Base-by-base conservation (phyloP, 1,284 basidiomycete genomes). In the Earliella scabrosa region DNA sequence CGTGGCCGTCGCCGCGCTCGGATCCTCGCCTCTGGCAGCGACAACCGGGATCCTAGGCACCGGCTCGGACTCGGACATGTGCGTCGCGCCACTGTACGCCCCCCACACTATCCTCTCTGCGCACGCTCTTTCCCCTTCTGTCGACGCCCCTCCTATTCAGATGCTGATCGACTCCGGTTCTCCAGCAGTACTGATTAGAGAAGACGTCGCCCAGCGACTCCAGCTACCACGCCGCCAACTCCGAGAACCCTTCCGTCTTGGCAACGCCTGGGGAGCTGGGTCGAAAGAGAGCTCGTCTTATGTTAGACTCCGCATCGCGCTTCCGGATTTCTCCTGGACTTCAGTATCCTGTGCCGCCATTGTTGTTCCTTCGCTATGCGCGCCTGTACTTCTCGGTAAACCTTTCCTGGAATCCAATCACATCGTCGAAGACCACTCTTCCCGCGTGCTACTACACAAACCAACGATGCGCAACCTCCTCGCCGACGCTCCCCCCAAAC, bases 181-280 rank as follows among this genome's bases (percentile, higher is more conserved):
- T 9, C 11, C 31, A 1, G 13, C 45, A 35, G 45, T 46, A 21
- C 32, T 46, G 45, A 35, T 46, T 46, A 46, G 45, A 13, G 11
- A 23, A 3, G 45, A 46, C 13, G 8, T 67, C 13, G 77, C 75
- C 0, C 75, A 74, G 0, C 66, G 77, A 1, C 9, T 18, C 2
- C 11, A 38, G 3, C 36, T 38, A 3, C 9, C 16, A 8, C 11
- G 11, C 9, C 36, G 20, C 18, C 11, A 34, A 10, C 32, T 34
- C 32, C 9, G 13, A 10, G 9, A 34, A 34, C 36, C 16, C n/a
- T 20, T 38, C 3, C 36, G 9, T 8, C 36, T 38, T 3, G 36
- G 36, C 3, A 20, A 38, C 18, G 16, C 36, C 8, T 38, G 4
- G 7, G 36, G 36, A 16, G 2, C 36, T 38, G 36, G 14, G 14